Conservation (phyloP, 371 early-diverging fungal species). For the Dinochytrium kinnereticum region DNA sequence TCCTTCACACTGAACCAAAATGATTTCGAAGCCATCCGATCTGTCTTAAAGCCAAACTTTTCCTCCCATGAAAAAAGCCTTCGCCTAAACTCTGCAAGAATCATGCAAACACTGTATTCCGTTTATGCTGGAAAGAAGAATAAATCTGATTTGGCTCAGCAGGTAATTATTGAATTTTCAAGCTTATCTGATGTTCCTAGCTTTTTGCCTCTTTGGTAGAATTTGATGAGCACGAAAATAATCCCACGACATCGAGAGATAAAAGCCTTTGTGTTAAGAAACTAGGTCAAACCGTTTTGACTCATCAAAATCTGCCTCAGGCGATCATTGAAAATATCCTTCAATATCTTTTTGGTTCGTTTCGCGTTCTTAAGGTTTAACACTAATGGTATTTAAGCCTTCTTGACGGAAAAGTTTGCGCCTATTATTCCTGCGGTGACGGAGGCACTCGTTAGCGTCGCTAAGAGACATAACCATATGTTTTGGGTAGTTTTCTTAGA, state of each 20-base stretch:
- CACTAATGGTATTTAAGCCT: neutral
- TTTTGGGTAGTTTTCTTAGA: neutral
- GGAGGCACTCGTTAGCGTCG: neutral
- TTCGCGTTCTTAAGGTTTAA: neutral
- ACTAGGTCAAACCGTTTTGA: neutral
- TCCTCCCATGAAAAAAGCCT: neutral
- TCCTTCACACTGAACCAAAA: too few species aligned
- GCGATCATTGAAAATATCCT: neutral
- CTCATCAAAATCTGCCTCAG: neutral
- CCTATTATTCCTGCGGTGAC: neutral
- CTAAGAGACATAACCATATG: neutral
- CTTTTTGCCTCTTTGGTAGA: neutral
- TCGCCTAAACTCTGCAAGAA: neutral
- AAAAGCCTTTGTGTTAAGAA: neutral
- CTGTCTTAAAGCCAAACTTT: neutral
- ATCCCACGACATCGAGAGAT: neutral
- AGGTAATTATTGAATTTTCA: too few species aligned
- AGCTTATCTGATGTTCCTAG: neutral
- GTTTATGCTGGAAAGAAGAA: neutral
- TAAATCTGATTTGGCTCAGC: too few species aligned
- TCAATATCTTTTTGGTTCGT: constrained; percentile 4
- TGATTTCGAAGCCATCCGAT: too few species aligned
- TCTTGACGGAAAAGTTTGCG: neutral
- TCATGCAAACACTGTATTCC: neutral
- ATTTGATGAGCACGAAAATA: neutral